Evolutionary conservation across 495 filamentous ascomycete species (phyloP).

Genomic region (Pyrenopolyporus hunteri): DNA sequence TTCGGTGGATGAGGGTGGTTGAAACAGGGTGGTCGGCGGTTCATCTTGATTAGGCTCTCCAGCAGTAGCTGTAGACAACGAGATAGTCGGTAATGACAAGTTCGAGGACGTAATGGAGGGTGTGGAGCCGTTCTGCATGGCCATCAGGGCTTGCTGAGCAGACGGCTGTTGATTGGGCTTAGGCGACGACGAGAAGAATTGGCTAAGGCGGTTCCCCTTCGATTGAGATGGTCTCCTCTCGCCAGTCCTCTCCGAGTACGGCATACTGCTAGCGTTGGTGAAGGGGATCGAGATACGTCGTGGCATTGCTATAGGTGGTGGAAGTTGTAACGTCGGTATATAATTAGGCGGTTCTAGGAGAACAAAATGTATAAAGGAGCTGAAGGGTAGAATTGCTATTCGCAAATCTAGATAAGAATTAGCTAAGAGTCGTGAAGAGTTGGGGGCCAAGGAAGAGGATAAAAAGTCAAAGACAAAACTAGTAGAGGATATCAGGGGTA

Average conservation of each 20-base stretch:
- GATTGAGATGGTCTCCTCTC: conserved; percentile 63
- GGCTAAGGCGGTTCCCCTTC: conserved; percentile 62
- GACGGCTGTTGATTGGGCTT: conserved; percentile 67
- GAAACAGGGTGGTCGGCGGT: conserved; percentile 80
- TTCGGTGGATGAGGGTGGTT: conserved; percentile 89
- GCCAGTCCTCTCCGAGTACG: conserved; percentile 46
- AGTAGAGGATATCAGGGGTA: neutral
- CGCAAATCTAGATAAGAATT: conserved; percentile 19
- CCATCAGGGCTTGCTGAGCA: conserved; percentile 64
- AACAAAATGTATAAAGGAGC: conserved; percentile 7
- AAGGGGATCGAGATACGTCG: conserved; percentile 55
- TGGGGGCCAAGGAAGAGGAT: neutral
- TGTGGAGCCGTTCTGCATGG: conserved; percentile 65
- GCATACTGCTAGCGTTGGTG: conserved; percentile 40
- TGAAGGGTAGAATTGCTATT: neutral
- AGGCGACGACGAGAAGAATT: conserved; percentile 70
- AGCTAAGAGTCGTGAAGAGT: neutral
- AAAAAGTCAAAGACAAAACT: neutral
- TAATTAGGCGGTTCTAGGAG: conserved; percentile 19
- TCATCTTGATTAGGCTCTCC: conserved; percentile 74
- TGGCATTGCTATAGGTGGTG: conserved; percentile 50
- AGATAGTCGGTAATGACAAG: conserved; percentile 88
- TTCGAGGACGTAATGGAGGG: conserved; percentile 72
- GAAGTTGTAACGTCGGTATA: conserved; percentile 16
- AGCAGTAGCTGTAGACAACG: conserved; percentile 83